phyloP scores from a whole-genome alignment of 768 basidiomycete genomes.

The Baorangia bicolor region DNA sequence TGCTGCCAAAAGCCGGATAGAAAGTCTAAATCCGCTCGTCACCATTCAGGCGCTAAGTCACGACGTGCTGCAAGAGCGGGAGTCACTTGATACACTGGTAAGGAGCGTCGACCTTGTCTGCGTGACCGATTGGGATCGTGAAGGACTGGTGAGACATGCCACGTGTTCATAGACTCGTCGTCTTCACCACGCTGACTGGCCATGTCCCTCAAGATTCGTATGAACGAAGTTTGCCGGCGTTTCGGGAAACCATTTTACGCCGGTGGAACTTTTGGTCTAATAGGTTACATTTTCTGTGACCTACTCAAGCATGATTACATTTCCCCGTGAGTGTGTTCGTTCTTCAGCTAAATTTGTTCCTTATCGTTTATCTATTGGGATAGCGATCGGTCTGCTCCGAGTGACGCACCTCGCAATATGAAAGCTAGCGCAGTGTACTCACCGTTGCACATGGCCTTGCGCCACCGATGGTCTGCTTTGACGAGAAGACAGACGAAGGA shows the following conservation, averaged over 20 bases:
- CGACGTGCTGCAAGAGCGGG: conserved; percentile 45
- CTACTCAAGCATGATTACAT: conserved; percentile 85
- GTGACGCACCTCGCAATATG: conserved; percentile 57
- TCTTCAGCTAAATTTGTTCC: conserved; percentile 4
- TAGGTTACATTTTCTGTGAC: conserved; percentile 95
- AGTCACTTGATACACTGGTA: conserved; percentile 57
- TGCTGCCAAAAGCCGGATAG: conserved; percentile 80
- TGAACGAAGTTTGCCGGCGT: conserved; percentile 80
- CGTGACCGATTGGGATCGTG: conserved; percentile 73
- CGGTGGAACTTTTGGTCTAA: conserved; percentile 87
- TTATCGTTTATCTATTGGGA: conserved; percentile 2
- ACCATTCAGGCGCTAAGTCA: conserved; percentile 66
- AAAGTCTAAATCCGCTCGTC: conserved; percentile 91
- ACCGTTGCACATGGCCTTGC: conserved; percentile 59
- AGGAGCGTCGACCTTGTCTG: conserved; percentile 81
- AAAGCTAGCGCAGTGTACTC: conserved; percentile 65
- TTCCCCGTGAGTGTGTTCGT: conserved; percentile 58
- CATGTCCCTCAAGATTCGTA: conserved; percentile 51
- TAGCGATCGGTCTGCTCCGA: conserved; percentile 64
- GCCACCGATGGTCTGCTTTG: conserved; percentile 66
- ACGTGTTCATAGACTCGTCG: background rate
- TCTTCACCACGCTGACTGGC: conserved; percentile 6
- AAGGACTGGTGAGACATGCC: conserved; percentile 60
- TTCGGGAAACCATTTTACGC: conserved; percentile 80
- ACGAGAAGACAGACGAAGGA: conserved; percentile 79